Evolutionary conservation across 371 early-diverging fungal genomes (phyloP).

Genomic region (Conidiobolus incongruus): DNA sequence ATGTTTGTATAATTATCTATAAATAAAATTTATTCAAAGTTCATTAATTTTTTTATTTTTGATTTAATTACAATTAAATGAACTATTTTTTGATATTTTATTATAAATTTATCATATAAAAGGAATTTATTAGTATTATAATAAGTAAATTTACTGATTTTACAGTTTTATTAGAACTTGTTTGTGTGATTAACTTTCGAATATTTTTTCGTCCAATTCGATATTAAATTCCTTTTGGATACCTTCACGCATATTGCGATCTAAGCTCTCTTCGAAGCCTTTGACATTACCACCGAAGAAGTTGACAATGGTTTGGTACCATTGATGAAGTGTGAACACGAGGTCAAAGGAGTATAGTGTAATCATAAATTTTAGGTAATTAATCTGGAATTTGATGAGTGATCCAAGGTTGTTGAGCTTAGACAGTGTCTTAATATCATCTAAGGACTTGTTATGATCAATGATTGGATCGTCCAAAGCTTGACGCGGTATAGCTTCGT

Average conservation of each 20-base stretch:
- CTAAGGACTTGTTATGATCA: neutral
- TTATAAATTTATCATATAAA: too few relatives aligned
- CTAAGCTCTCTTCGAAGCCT: neutral
- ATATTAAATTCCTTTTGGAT: too few relatives aligned
- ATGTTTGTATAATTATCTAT: too few relatives aligned
- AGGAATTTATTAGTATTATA: too few relatives aligned
- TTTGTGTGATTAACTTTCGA: too few relatives aligned
- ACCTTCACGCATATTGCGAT: neutral
- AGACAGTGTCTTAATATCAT: neutral
- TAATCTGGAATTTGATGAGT: neutral
- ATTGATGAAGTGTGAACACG: conserved; percentile 1
- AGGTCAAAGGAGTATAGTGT: neutral
- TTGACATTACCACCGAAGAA: neutral
- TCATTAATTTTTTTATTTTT: too few relatives aligned
- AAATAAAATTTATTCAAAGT: too few relatives aligned
- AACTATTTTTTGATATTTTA: too few relatives aligned
- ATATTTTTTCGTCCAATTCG: neutral
- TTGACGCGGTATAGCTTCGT: neutral
- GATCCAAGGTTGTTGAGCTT: conserved; percentile 2
- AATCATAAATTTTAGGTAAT: neutral
- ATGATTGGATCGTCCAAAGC: neutral
- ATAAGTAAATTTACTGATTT: too few relatives aligned
- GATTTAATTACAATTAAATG: too few relatives aligned
- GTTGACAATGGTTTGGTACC: neutral
- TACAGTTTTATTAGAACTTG: too few relatives aligned